Conservation (phyloP, 2,329 filamentous ascomycete species). For the Peltaster fructicola region DNA sequence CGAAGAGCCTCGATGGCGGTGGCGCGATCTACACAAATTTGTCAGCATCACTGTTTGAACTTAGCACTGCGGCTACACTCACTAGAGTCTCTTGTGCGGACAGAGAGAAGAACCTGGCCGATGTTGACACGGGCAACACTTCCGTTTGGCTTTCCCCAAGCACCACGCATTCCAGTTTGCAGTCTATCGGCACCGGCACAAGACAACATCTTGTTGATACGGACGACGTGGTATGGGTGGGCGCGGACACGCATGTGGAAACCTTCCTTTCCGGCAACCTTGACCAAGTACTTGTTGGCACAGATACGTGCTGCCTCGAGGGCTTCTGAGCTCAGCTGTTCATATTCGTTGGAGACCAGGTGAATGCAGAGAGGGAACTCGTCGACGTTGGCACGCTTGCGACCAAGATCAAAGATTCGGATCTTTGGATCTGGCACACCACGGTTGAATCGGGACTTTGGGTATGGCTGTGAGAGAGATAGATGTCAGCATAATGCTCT, state of each 20-base stretch:
- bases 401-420: conserved; percentile 59
- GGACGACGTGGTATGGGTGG: conserved; percentile 99
- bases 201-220: conserved; percentile 99
- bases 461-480: conserved; percentile 72
- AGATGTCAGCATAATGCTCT: conserved; percentile 1
- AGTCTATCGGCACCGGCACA: conserved; percentile 99
- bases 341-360: conserved; percentile 99
- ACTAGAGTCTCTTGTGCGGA: conserved; percentile 91
- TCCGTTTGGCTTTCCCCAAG: conserved; percentile 99
- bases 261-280: conserved; percentile 51
- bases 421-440: conserved; percentile 59
- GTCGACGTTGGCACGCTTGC: conserved; percentile 94
- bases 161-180: conserved; percentile 99
- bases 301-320: conserved; percentile 99
- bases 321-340: conserved; percentile 98
- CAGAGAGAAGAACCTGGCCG: conserved; percentile 93
- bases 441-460: conserved; percentile 99
- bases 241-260: conserved; percentile 61
- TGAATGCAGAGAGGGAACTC: conserved; percentile 99
- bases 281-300: conserved; percentile 90
- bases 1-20: conserved; percentile 96
- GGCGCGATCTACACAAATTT: conserved; percentile 47
- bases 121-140: conserved; percentile 99
- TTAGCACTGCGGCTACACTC: too few species aligned
- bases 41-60: conserved; percentile 12